These are phyloP conservation scores for Myxozyma monticola DNA, from an alignment of 805 yeast genomes.

Conservation along the genomic window DNA sequence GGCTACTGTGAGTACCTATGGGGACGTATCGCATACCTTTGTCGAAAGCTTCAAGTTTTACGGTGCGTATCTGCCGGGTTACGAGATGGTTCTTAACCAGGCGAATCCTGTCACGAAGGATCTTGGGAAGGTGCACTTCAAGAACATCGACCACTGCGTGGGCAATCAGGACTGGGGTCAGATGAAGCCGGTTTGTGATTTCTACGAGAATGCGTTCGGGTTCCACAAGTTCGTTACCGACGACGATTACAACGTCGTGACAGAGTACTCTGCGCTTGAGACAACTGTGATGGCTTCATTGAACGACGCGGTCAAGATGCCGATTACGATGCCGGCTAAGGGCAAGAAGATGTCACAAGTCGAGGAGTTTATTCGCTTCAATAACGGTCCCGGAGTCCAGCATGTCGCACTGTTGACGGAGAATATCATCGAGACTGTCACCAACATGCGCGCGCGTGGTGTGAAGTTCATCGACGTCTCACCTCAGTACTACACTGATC, in stretches of 20 bases:
- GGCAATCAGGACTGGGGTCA: conserved; percentile 73
- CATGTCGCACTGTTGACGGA: conserved; percentile 71
- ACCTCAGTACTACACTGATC: conserved; percentile 53
- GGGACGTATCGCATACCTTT: conserved; percentile 71
- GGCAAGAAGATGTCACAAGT: conserved; percentile 71
- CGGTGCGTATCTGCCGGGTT: conserved; percentile 58
- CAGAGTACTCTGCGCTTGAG: conserved; percentile 66
- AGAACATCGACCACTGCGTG: conserved; percentile 72
- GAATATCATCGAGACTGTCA: conserved; percentile 60
- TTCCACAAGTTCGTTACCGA: conserved; percentile 83
- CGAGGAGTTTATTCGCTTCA: conserved; percentile 74
- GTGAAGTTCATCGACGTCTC: conserved; percentile 68
- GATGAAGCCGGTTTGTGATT: conserved; percentile 58
- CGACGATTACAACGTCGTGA: conserved; percentile 72
- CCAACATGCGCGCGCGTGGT: conserved; percentile 58
- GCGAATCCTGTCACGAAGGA: conserved; percentile 1
- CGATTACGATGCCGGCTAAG: conserved; percentile 79
- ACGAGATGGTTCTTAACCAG: conserved; percentile 6
- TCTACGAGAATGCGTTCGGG: conserved; percentile 59
- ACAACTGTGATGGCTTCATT: conserved; percentile 76
- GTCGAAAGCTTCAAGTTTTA: conserved; percentile 47
- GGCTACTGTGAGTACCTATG: conserved; percentile 56
- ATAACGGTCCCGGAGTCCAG: conserved; percentile 82
- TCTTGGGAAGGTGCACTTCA: conserved; percentile 39
- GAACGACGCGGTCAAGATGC: conserved; percentile 69